phyloP scores from a whole-genome alignment of 208 protist genomes.

The Tetramitus jugosus region DNA sequence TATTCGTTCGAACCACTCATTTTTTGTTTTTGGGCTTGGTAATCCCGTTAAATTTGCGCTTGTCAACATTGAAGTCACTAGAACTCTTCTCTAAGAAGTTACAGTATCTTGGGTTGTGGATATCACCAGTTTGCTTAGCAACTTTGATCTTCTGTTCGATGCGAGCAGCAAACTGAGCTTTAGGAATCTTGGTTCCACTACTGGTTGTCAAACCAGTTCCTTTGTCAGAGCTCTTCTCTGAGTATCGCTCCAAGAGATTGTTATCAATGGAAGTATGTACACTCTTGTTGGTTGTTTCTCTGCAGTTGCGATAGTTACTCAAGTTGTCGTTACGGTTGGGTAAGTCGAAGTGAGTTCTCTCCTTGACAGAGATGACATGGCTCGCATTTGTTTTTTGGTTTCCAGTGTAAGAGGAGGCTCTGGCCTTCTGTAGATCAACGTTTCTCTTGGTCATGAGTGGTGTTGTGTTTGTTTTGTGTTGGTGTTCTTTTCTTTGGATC shows the following conservation, averaged over 20 bases:
- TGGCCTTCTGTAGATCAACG: neutral
- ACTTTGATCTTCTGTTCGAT: slow-evolving; percentile 3
- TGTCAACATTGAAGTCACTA: neutral
- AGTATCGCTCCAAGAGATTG: neutral
- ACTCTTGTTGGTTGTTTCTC: neutral
- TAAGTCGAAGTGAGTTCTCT: neutral
- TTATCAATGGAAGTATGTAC: slow-evolving; percentile 4
- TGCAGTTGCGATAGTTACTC: neutral
- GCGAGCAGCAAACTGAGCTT: neutral
- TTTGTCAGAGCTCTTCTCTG: neutral
- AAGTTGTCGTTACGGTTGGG: neutral
- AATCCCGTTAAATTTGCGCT: neutral
- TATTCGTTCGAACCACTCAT: no score
- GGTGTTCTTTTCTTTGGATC: no score
- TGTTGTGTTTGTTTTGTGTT: neutral
- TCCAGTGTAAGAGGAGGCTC: neutral
- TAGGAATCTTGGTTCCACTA: neutral
- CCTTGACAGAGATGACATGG: neutral
- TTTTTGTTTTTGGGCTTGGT: no score
- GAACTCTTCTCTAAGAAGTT: neutral
- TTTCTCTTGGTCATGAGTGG: neutral
- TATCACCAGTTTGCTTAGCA: slow-evolving; percentile 10
- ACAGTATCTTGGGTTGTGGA: neutral
- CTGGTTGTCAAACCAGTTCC: neutral
- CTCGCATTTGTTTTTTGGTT: neutral